A percentile compares a stretch with the other conserved stretches of the same genome.
Evolutionary conservation across 163 green algal genomes (phyloP).

Genomic region (Volvox carteri): DNA sequence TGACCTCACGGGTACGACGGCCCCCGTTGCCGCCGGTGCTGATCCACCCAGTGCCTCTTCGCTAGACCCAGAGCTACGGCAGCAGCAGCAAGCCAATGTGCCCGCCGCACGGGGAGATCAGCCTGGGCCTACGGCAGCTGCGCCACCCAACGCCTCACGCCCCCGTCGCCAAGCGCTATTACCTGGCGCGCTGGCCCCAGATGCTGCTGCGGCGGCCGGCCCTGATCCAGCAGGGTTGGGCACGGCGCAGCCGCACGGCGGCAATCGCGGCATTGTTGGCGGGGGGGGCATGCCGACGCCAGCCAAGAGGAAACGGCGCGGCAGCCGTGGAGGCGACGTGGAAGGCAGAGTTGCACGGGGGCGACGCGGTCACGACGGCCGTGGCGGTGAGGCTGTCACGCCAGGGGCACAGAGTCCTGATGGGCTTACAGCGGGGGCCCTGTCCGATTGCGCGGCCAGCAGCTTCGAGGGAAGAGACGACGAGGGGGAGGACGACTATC

Average conservation of each 20-base stretch:
- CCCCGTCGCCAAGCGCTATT: conserved; percentile 23
- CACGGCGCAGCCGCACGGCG: not conserved
- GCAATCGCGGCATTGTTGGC: too few relatives aligned
- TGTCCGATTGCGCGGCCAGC: not conserved
- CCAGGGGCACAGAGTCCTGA: too few relatives aligned
- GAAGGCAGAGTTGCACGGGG: not conserved
- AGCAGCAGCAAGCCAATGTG: not conserved
- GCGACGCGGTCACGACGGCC: not conserved
- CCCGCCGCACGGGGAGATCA: not conserved
- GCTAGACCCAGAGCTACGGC: not conserved
- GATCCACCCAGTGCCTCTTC: not conserved
- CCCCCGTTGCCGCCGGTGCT: not conserved
- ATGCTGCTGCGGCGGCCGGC: not conserved
- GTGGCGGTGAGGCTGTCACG: too few relatives aligned
- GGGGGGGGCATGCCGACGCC: not conserved
- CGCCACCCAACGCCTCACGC: not conserved
- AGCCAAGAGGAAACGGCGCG: not conserved
- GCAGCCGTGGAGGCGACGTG: not conserved
- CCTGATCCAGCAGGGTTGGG: not conserved
- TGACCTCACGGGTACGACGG: too few relatives aligned
- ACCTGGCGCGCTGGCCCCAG: conserved; percentile 24
- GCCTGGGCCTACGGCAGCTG: not conserved
- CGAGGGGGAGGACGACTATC: not conserved
- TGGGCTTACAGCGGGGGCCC: not conserved
- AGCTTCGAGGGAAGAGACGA: not conserved